Evolutionary conservation across 1,284 basidiomycete genomes (phyloP).

Genomic region (Afroboletus lepidellus): DNA sequence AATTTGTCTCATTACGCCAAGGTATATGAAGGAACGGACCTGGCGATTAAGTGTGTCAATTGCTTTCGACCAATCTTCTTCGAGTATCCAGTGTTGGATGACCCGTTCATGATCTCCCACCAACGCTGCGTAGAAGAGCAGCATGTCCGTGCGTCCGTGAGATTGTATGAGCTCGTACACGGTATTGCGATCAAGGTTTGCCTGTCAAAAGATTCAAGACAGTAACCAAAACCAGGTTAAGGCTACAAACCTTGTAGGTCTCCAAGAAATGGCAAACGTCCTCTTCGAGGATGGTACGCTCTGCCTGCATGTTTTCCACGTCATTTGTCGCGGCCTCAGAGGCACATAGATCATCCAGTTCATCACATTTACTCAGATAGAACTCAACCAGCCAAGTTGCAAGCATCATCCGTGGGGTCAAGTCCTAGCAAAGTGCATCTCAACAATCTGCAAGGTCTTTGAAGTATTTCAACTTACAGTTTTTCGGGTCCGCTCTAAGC

Average conservation of each 20-base stretch:
- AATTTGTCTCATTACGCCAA: background rate
- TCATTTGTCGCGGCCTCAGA: slow-evolving; percentile 85
- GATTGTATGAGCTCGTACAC: slow-evolving; percentile 91
- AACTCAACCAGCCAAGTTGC: slow-evolving; percentile 99
- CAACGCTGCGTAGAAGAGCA: slow-evolving; percentile 84
- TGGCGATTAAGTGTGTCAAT: slow-evolving; percentile 87
- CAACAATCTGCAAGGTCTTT: background rate
- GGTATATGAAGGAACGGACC: slow-evolving; percentile 41
- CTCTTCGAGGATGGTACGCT: slow-evolving; percentile 85
- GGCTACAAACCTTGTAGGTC: slow-evolving; percentile 74
- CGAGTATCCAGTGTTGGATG: slow-evolving; percentile 89
- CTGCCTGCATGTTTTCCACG: slow-evolving; percentile 81
- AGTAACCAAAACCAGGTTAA: background rate
- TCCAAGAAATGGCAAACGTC: slow-evolving; percentile 91
- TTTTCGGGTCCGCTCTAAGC: slow-evolving; percentile 80
- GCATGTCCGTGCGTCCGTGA: slow-evolving; percentile 91
- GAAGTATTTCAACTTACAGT: slow-evolving; percentile 47
- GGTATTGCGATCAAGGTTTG: slow-evolving; percentile 80
- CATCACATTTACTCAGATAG: slow-evolving; percentile 94
- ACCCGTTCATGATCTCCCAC: slow-evolving; percentile 85
- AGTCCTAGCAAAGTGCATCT: slow-evolving; percentile 52
- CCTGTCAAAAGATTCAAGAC: slow-evolving; percentile 40
- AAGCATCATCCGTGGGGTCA: slow-evolving; percentile 95
- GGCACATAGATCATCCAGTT: slow-evolving; percentile 87
- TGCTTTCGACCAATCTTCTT: slow-evolving; percentile 90